phyloP scores from a whole-genome alignment of 2,329 filamentous ascomycete species.

The Lasiodiplodia sp. region DNA sequence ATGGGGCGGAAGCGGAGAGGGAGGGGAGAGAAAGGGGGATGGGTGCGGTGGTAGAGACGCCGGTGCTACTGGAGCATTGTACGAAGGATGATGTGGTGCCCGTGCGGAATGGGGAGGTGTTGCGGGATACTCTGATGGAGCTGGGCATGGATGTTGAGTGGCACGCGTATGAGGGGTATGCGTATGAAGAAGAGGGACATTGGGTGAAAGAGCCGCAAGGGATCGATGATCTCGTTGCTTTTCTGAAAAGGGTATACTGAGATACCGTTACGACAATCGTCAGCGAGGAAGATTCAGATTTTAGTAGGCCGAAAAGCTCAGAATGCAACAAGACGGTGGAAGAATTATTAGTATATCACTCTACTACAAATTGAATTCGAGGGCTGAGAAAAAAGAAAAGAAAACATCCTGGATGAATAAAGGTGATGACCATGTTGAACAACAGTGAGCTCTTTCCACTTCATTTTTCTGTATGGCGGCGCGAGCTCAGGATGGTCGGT shows the following conservation, averaged over 20 bases:
- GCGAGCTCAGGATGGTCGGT: not conserved
- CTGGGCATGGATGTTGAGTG: slow-evolving; percentile 34
- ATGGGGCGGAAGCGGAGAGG: not conserved
- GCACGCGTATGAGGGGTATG: slow-evolving; percentile 30
- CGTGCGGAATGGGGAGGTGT: slow-evolving; percentile 28
- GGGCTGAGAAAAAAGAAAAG: no score
- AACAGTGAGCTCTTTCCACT: not conserved
- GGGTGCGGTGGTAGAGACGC: slow-evolving; percentile 20
- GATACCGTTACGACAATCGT: not conserved
- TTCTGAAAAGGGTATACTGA: slow-evolving; percentile 20
- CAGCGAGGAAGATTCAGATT: not conserved
- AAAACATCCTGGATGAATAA: not conserved
- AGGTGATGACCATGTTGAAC: not conserved
- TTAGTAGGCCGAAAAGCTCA: not conserved
- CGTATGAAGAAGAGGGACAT: slow-evolving; percentile 35
- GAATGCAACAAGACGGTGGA: not conserved
- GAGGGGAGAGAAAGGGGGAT: not conserved
- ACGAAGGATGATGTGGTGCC: slow-evolving; percentile 35
- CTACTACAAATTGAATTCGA: not conserved
- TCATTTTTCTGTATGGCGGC: not conserved
- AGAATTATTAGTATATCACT: not conserved
- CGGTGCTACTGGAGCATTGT: slow-evolving; percentile 35
- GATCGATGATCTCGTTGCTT: slow-evolving; percentile 34
- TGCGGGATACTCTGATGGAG: slow-evolving; percentile 23
- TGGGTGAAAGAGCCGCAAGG: slow-evolving; percentile 37